Evolutionary conservation across 352 stramenopile species (phyloP).

Genomic region (Phytophthora crassamura): DNA sequence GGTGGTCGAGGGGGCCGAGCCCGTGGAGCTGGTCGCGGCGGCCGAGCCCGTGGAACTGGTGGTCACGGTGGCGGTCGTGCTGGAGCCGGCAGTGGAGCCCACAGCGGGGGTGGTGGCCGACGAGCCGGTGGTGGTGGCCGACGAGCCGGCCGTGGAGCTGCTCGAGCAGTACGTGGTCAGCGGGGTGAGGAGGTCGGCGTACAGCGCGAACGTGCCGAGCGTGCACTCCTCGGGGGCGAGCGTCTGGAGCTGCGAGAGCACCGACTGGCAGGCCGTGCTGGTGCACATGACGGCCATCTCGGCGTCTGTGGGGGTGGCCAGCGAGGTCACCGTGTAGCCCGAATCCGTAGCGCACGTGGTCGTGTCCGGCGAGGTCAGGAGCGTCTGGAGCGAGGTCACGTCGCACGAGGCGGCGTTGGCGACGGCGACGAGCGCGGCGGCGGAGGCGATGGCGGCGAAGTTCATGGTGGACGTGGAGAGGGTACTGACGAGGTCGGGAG

Average conservation of each 20-base stretch:
- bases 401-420: slow-evolving; percentile 38
- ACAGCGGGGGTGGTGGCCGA: slow-evolving; percentile 3
- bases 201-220: slow-evolving; percentile 37
- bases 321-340: slow-evolving; percentile 42
- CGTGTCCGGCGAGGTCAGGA: slow-evolving; percentile 29
- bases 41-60: slow-evolving; percentile 1
- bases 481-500: slow-evolving; percentile 27
- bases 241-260: slow-evolving; percentile 33
- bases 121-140: neutral
- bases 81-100: slow-evolving; percentile 1
- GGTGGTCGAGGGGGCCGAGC: slow-evolving; percentile 7
- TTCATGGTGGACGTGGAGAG: slow-evolving; percentile 30
- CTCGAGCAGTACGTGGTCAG: slow-evolving; percentile 28
- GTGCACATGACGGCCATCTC: slow-evolving; percentile 42
- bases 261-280: slow-evolving; percentile 35
- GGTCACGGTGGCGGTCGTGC: slow-evolving; percentile 11
- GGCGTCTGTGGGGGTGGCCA: slow-evolving; percentile 32
- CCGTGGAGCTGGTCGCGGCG: slow-evolving; percentile 14
- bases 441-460: slow-evolving; percentile 25
- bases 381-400: slow-evolving; percentile 30
- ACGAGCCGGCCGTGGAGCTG: neutral
- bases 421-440: slow-evolving; percentile 28
- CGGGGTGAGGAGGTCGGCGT: slow-evolving; percentile 42
- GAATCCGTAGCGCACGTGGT: slow-evolving; percentile 38
- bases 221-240: slow-evolving; percentile 41